These are phyloP conservation scores for Tephrocybe rancida DNA, from an alignment of 768 basidiomycete genomes.

Conservation along the genomic window DNA sequence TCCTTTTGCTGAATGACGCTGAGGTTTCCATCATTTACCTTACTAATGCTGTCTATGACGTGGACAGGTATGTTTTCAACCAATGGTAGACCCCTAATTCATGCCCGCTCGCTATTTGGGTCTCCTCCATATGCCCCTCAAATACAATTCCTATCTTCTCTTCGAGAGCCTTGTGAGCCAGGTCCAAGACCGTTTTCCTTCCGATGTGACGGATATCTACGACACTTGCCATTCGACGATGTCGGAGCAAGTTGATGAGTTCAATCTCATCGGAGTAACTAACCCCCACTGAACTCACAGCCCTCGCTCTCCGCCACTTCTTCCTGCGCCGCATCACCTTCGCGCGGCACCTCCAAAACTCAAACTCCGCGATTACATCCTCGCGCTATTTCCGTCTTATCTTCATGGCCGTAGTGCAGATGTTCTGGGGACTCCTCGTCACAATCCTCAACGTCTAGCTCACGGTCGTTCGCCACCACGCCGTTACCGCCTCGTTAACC, in stretches of 20 bases:
- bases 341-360: conserved; percentile 37
- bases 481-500: conserved; percentile 1
- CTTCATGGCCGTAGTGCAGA: conserved; percentile 48
- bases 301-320: conserved; percentile 37
- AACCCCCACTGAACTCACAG: conserved; percentile 9
- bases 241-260: too few relatives aligned
- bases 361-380: conserved; percentile 31
- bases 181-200: too few relatives aligned
- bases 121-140: too few relatives aligned
- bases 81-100: too few relatives aligned
- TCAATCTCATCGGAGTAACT: too few relatives aligned
- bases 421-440: conserved; percentile 38
- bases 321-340: conserved; percentile 51
- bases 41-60: too few relatives aligned
- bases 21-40: too few relatives aligned
- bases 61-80: too few relatives aligned
- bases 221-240: conserved; percentile 19
- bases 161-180: too few relatives aligned
- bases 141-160: too few relatives aligned
- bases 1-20: too few relatives aligned
- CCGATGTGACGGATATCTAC: conserved; percentile 37
- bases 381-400: conserved; percentile 65
- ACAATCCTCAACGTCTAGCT: conserved; percentile 36
- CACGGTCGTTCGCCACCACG: conserved; percentile 19
- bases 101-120: too few relatives aligned